Conservation (phyloP, 257 asterid genomes). For the Catharanthus roseus region DNA sequence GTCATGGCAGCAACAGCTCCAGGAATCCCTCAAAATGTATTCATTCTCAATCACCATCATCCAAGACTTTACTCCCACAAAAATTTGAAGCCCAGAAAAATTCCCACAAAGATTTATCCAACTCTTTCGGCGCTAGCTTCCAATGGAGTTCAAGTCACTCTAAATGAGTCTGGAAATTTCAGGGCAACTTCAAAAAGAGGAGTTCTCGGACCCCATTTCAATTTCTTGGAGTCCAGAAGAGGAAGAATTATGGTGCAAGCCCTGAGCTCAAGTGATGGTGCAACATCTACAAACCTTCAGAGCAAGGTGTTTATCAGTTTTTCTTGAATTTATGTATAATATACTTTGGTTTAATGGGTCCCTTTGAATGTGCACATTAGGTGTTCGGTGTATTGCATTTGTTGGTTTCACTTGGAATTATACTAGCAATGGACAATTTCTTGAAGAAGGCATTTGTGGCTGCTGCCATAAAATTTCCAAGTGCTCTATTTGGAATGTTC, state of each 20-base stretch:
- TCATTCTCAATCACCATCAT: constrained; percentile 30
- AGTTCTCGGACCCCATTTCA: constrained; percentile 19
- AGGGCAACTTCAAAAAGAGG: constrained; percentile 10
- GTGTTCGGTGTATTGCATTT: constrained; percentile 68
- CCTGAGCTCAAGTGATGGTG: constrained; percentile 35
- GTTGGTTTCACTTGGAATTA: constrained; percentile 72
- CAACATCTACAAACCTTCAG: constrained; percentile 34
- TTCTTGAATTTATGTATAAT: not conserved
- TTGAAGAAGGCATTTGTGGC: constrained; percentile 72
- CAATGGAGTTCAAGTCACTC: constrained; percentile 13
- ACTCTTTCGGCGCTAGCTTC: constrained; percentile 18
- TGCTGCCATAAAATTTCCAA: constrained; percentile 93
- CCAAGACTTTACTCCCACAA: constrained; percentile 15
- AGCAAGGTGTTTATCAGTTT: constrained; percentile 33
- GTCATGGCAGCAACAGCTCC: constrained; percentile 38
- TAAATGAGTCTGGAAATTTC: constrained; percentile 5
- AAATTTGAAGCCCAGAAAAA: constrained; percentile 12
- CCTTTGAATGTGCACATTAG: constrained; percentile 23
- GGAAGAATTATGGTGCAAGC: constrained; percentile 39
- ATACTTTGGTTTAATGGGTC: constrained; percentile 5
- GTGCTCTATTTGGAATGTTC: constrained; percentile 94
- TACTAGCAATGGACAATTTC: constrained; percentile 69
- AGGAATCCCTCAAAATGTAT: constrained; percentile 31
- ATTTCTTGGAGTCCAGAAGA: constrained; percentile 21
- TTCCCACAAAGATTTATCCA: constrained; percentile 23